Evolutionary conservation across 1,284 basidiomycete species (phyloP).

Genomic region (Ganoderma sinense): DNA sequence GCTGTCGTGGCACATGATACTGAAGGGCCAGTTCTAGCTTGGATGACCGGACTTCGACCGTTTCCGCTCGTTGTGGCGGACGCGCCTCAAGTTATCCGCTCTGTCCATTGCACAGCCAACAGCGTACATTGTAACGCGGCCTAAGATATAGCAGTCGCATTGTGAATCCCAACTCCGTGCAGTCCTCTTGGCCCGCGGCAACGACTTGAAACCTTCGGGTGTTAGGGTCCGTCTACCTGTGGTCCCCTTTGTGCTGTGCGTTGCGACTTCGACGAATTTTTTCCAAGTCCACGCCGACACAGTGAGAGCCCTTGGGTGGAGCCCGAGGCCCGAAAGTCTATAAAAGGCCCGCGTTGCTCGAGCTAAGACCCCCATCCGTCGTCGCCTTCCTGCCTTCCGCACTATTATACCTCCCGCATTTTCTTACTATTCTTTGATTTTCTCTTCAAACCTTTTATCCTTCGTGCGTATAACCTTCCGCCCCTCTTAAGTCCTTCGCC

Average conservation of each 20-base stretch:
- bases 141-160: not conserved
- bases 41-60: too few relatives aligned
- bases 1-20: too few relatives aligned
- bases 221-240: not conserved
- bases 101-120: too few relatives aligned
- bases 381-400: constrained; percentile 1
- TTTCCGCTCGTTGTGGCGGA: too few relatives aligned
- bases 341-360: not conserved
- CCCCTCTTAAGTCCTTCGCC: too few relatives aligned
- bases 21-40: too few relatives aligned
- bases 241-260: not conserved
- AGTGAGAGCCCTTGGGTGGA: not conserved
- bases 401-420: not conserved
- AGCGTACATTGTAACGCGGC: not conserved
- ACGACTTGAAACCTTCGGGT: not conserved
- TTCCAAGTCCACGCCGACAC: not conserved
- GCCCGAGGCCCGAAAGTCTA: not conserved
- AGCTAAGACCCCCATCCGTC: not conserved
- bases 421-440: not conserved
- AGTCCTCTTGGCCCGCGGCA: too few relatives aligned
- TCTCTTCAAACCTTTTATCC: not conserved
- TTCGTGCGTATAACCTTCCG: too few relatives aligned
- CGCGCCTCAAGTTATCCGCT: not conserved
- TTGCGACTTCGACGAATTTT: not conserved
- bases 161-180: too few relatives aligned